These are phyloP conservation scores for Pleurotus citrinopileatus DNA, from an alignment of 768 basidiomycete species.

Conservation along the genomic window DNA sequence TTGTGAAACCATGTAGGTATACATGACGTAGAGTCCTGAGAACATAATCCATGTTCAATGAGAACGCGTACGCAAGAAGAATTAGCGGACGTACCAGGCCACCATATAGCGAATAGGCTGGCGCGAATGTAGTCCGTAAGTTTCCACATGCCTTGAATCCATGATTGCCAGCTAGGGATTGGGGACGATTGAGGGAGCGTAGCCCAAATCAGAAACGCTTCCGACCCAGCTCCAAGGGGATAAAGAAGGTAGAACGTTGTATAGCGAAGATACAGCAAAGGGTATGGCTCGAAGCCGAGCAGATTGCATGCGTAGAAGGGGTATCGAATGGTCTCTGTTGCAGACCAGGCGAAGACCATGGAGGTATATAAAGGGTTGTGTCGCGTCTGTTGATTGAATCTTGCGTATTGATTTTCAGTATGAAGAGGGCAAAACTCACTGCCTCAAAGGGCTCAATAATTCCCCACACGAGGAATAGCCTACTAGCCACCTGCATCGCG, in stretches of 20 bases:
- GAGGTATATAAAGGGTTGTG: constrained; percentile 78
- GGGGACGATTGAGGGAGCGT: constrained; percentile 59
- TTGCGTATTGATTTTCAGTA: too few relatives aligned
- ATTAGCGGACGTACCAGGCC: constrained; percentile 72
- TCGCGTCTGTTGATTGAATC: too few relatives aligned
- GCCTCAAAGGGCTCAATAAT: constrained; percentile 61
- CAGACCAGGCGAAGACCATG: constrained; percentile 92
- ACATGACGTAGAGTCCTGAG: constrained; percentile 48
- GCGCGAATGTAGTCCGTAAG: constrained; percentile 56
- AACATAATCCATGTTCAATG: background rate
- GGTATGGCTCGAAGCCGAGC: constrained; percentile 46
- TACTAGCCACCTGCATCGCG: constrained; percentile 72
- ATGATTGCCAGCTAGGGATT: constrained; percentile 38
- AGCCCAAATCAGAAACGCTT: constrained; percentile 79
- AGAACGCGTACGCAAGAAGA: background rate
- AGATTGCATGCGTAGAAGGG: constrained; percentile 77
- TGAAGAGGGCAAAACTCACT: constrained; percentile 36
- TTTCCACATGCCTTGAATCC: constrained; percentile 46
- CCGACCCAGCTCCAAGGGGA: constrained; percentile 87
- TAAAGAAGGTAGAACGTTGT: constrained; percentile 94
- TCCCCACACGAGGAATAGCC: constrained; percentile 85
- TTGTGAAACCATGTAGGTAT: constrained; percentile 53
- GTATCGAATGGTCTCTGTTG: constrained; percentile 92
- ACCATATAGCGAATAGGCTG: constrained; percentile 76
- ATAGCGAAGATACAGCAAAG: constrained; percentile 77